Evolutionary conservation across 2,329 filamentous ascomycete genomes (phyloP).

Genomic region (Aspergillus arachidicola): DNA sequence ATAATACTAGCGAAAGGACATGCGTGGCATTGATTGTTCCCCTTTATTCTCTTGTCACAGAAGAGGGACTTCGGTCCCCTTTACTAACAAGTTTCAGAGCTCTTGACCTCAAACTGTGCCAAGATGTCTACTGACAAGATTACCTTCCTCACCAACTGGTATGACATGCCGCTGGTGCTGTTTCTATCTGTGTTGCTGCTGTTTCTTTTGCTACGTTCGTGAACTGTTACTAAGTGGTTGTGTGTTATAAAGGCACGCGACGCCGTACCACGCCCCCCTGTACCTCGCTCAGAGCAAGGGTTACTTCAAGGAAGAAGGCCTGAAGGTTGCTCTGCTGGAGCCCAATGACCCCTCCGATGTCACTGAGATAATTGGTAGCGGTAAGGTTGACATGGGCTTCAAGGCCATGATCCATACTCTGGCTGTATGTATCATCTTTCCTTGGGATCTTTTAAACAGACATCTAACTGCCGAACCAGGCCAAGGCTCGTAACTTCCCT

Average conservation of each 20-base stretch:
- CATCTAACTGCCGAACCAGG: slow-evolving; percentile 45
- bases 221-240: slow-evolving; percentile 31
- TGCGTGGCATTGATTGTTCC: slow-evolving; percentile 65
- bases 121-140: slow-evolving; percentile 82
- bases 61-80: slow-evolving; percentile 13
- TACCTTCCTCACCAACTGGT: slow-evolving; percentile 84
- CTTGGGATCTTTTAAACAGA: background rate
- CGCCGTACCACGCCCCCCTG: slow-evolving; percentile 76
- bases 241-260: slow-evolving; percentile 66
- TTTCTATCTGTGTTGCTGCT: slow-evolving; percentile 6
- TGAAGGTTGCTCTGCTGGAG: slow-evolving; percentile 76
- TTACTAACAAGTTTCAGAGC: slow-evolving; percentile 29
- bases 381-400: slow-evolving; percentile 77
- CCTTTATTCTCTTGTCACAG: slow-evolving; percentile 33
- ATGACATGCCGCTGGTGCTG: slow-evolving; percentile 34
- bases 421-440: slow-evolving; percentile 53
- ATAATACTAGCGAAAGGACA: slow-evolving; percentile 87
- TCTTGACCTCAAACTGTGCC: slow-evolving; percentile 45
- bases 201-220: slow-evolving; percentile 8
- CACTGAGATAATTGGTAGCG: slow-evolving; percentile 76
- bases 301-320: slow-evolving; percentile 72
- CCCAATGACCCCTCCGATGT: slow-evolving; percentile 81
- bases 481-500: slow-evolving; percentile 74
- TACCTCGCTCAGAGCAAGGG: slow-evolving; percentile 77
- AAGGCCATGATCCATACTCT: slow-evolving; percentile 85